Base-by-base conservation (phyloP, 2,329 filamentous ascomycete species). In the Paracorniculantispora psalliotae region DNA sequence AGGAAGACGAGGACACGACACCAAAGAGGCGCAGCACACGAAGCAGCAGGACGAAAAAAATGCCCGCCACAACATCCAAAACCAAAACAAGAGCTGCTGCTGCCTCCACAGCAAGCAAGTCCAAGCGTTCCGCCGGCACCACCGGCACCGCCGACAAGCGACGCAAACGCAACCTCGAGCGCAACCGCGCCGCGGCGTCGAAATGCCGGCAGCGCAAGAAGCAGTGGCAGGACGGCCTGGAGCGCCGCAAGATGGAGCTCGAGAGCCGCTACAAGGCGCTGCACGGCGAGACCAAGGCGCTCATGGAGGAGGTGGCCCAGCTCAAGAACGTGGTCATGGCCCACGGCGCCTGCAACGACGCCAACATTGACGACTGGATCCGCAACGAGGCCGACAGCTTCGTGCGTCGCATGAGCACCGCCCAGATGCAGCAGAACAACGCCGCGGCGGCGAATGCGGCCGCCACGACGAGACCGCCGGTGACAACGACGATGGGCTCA, bases 141-240 rank as follows among this genome's bases (percentile, higher is more conserved):
- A 25, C 37, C 9, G 57, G 35, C 25, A 60, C 62, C 1, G 68
- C 64, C 3, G 74, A 78, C 10, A 70, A 73, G 1, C 68, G 68
- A 8, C 44, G 61, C 5, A 84, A 81, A 65, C 77, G 83, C 28
- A 78, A 76, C 64, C 77, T 90, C 0, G 85, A 89, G 71, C 82
- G 88, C 61, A 92, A 92, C 69, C 80, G 88, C 10, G 75, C 88
- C 2, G 88, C 89, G 0, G 88, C 89, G 1, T 88, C 85, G 69
- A 91, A 90, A 68, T 91, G 88, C 67, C 82, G 88, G 3, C 82
- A 87, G 66, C 90, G 89, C 71, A 83, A 82, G 66, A 84, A 83
- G 70, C 72, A 77, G 64, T 82, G 78, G 75, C 76, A 80, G 23
- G 71, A 71, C 13, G 75, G 78, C n/a, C 67, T 83, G 23, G 79